These are phyloP conservation scores for Coemansia sp. DNA, from an alignment of 192 early-diverging fungal species.

Conservation along the genomic window DNA sequence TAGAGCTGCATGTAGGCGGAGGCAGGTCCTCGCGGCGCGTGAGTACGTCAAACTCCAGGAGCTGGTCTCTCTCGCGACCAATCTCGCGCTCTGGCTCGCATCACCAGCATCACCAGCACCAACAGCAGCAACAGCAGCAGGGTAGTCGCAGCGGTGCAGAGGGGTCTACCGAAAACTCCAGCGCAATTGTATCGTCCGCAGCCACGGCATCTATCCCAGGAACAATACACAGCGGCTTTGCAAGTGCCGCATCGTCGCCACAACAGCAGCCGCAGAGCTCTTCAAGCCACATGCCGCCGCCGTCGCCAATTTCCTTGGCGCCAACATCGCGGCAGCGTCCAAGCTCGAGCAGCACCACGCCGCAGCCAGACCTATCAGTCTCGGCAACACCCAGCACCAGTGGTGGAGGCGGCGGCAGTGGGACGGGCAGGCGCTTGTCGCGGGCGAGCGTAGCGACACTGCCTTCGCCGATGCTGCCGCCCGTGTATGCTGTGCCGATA, in stretches of 20 bases:
- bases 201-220: conserved; percentile 2
- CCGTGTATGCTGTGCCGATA: conserved; percentile 49
- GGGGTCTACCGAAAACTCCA: neutral
- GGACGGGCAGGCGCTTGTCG: conserved; percentile 30
- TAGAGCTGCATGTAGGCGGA: conserved; percentile 26
- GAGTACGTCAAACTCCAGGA: conserved; percentile 37
- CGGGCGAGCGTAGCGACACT: conserved; percentile 23
- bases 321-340: conserved; percentile 20
- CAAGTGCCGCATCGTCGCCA: conserved; percentile 27
- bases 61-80: conserved; percentile 47
- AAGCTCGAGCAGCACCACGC: conserved; percentile 17
- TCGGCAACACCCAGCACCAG: conserved; percentile 27
- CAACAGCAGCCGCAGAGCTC: conserved; percentile 10
- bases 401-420: conserved; percentile 11
- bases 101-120: conserved; percentile 22
- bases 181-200: conserved; percentile 4
- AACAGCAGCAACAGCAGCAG: conserved; percentile 25
- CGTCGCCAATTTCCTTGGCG: conserved; percentile 28
- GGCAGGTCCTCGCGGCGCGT: conserved; percentile 40
- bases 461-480: conserved; percentile 48
- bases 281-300: conserved; percentile 28
- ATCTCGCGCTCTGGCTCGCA: conserved; percentile 32
- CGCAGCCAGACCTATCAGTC: conserved; percentile 19
- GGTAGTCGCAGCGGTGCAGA: neutral
- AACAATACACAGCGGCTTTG: conserved; percentile 26